phyloP scores from a whole-genome alignment of 2,329 filamentous ascomycete genomes.

The Penicillium brasilianum region DNA sequence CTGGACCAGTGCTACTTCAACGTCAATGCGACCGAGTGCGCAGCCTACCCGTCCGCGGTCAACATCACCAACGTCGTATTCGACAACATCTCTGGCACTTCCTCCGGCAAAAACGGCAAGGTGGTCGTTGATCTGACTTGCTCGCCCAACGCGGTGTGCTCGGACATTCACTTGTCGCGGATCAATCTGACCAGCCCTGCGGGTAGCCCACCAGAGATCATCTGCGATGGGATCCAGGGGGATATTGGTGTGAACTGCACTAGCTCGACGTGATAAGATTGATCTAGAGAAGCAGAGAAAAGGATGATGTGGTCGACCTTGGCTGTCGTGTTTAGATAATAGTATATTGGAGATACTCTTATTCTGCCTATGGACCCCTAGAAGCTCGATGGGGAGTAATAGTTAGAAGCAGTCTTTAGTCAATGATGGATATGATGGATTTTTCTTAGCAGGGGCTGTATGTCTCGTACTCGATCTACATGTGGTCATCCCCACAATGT shows the following conservation, averaged over 20 bases:
- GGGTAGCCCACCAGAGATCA: slow-evolving; percentile 50
- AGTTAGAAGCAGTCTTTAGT: background rate
- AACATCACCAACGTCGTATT: slow-evolving; percentile 65
- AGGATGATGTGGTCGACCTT: background rate
- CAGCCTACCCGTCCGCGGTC: slow-evolving; percentile 60
- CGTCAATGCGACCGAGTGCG: slow-evolving; percentile 57
- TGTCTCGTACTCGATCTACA: background rate
- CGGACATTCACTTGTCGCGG: slow-evolving; percentile 59
- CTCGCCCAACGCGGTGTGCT: slow-evolving; percentile 62
- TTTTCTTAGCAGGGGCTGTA: background rate
- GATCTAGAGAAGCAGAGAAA: background rate
- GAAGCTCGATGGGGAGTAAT: too few species aligned
- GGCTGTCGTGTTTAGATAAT: background rate
- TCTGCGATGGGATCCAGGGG: slow-evolving; percentile 57
- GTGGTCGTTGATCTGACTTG: slow-evolving; percentile 62
- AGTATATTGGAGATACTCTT: background rate
- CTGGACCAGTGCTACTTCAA: slow-evolving; percentile 69
- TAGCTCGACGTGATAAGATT: slow-evolving; percentile 2
- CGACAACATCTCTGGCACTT: slow-evolving; percentile 63
- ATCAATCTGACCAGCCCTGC: slow-evolving; percentile 61
- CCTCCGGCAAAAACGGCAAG: slow-evolving; percentile 60
- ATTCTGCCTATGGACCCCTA: background rate
- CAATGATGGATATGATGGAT: background rate
- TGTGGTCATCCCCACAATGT: slow-evolving; percentile 1
- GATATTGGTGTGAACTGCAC: slow-evolving; percentile 48